Evolutionary conservation across 129 eudicot species (phyloP).

Genomic region (Pseudognaphalium luteoalbum): DNA sequence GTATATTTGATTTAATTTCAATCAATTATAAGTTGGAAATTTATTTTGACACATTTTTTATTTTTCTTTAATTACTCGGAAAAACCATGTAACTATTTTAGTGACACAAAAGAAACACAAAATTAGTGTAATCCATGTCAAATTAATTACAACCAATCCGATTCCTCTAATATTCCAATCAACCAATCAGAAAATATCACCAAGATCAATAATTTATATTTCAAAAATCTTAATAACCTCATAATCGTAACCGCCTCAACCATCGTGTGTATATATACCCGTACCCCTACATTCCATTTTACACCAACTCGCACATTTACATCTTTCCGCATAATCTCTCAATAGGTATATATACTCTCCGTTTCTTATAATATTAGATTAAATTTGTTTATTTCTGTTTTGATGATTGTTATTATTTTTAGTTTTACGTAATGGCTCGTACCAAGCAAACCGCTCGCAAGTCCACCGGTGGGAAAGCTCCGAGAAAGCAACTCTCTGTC

Average conservation of each 20-base stretch:
- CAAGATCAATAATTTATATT: background rate
- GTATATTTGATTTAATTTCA: no score
- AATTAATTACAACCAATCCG: background rate
- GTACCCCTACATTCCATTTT: background rate
- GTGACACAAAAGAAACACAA: background rate
- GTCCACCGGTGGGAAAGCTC: slow-evolving; percentile 9
- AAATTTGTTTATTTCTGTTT: no score
- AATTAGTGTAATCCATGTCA: background rate
- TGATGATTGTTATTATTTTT: no score
- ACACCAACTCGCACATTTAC: background rate
- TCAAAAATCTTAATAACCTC: background rate
- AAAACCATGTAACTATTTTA: no score
- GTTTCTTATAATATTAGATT: no score
- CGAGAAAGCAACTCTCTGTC: background rate
- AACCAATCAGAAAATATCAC: background rate
- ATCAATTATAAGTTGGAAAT: no score
- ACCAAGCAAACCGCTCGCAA: background rate
- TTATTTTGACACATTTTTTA: no score
- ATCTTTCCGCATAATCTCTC: background rate
- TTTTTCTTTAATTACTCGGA: no score
- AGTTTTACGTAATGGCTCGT: background rate
- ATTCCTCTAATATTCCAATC: background rate
- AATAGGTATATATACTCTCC: no score
- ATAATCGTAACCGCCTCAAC: background rate
- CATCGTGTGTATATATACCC: background rate